phyloP scores from a whole-genome alignment of 2,329 filamentous ascomycete genomes.

The Ophiostoma himal-ulmi region DNA sequence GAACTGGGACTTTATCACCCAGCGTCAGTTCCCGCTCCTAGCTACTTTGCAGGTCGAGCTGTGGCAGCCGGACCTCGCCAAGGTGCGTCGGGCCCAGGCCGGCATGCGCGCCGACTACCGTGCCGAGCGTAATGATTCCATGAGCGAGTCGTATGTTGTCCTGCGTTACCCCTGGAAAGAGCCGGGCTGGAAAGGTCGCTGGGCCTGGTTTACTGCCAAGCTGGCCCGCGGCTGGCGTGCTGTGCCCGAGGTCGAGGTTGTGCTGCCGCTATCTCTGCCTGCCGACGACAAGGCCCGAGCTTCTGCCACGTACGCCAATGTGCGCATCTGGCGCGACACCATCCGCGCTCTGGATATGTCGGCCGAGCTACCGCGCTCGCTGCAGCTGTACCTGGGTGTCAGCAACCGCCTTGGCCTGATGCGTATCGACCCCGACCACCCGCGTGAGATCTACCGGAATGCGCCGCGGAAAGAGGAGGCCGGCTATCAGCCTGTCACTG shows the following conservation, averaged over 20 bases:
- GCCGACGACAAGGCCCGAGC: not conserved
- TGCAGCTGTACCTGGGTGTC: conserved; percentile 61
- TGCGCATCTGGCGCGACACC: conserved; percentile 60
- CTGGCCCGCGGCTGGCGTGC: conserved; percentile 44
- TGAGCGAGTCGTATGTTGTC: conserved; percentile 54
- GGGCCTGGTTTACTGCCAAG: conserved; percentile 46
- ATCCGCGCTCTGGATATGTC: conserved; percentile 52
- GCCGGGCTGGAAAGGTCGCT: conserved; percentile 42
- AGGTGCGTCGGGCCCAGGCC: conserved; percentile 41
- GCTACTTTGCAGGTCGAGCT: conserved; percentile 62
- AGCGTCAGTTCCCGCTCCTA: conserved; percentile 62
- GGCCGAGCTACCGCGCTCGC: conserved; percentile 54
- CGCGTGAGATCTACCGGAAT: conserved; percentile 54
- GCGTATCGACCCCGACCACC: conserved; percentile 54
- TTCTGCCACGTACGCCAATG: conserved; percentile 40
- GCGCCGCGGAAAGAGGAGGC: conserved; percentile 53
- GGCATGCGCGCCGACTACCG: conserved; percentile 24
- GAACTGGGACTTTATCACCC: conserved; percentile 66
- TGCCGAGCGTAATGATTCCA: conserved; percentile 39
- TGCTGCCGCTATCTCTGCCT: conserved; percentile 50
- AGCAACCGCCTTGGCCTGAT: conserved; percentile 63
- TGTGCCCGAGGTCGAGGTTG: conserved; percentile 56
- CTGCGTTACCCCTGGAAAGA: conserved; percentile 60
- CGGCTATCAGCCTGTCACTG: conserved; percentile 59
- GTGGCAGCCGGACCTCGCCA: conserved; percentile 62